A percentile compares a stretch with the other conserved stretches of the same genome.
These are phyloP conservation scores for Pseudogymnoascus sp. DNA, from an alignment of 2,329 filamentous ascomycete genomes.

Conservation along the genomic window DNA sequence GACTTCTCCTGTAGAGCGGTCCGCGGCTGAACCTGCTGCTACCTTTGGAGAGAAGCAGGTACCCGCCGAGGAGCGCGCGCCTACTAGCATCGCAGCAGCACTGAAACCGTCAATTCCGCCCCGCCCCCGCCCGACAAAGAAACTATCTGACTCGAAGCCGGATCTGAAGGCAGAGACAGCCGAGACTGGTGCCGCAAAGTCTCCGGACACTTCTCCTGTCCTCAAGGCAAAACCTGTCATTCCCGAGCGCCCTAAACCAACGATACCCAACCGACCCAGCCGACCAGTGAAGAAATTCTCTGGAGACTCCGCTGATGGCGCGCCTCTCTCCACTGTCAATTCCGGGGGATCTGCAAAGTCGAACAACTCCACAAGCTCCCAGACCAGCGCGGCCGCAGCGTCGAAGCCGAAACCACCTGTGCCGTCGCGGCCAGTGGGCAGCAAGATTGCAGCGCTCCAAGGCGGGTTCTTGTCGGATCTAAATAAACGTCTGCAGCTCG, in stretches of 20 bases:
- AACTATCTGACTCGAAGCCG: slow-evolving; percentile 29
- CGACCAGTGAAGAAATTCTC: slow-evolving; percentile 52
- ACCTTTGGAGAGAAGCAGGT: slow-evolving; percentile 25
- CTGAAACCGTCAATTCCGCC: slow-evolving; percentile 49
- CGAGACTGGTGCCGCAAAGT: slow-evolving; percentile 15
- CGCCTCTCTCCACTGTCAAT: slow-evolving; percentile 21
- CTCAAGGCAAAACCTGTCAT: slow-evolving; percentile 25
- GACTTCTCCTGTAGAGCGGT: slow-evolving; percentile 36
- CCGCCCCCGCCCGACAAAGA: slow-evolving; percentile 41
- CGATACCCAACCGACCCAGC: slow-evolving; percentile 43
- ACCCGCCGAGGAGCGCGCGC: slow-evolving; percentile 21
- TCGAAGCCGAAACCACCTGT: slow-evolving; percentile 75
- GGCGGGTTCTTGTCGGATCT: slow-evolving; percentile 89
- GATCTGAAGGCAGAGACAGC: slow-evolving; percentile 23
- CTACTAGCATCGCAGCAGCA: slow-evolving; percentile 40
- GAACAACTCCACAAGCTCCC: slow-evolving; percentile 27
- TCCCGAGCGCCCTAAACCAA: slow-evolving; percentile 33
- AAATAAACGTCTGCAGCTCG: slow-evolving; percentile 79
- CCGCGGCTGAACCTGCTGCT: slow-evolving; percentile 25
- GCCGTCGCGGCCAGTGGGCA: slow-evolving; percentile 67
- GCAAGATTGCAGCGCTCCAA: slow-evolving; percentile 86
- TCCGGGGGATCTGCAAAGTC: slow-evolving; percentile 26
- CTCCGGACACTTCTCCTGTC: slow-evolving; percentile 21
- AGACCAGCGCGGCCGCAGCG: slow-evolving; percentile 37
- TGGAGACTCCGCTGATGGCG: slow-evolving; percentile 30